Base-by-base conservation (phyloP, 306 rosid genomes). In the Rosa rugosa region DNA sequence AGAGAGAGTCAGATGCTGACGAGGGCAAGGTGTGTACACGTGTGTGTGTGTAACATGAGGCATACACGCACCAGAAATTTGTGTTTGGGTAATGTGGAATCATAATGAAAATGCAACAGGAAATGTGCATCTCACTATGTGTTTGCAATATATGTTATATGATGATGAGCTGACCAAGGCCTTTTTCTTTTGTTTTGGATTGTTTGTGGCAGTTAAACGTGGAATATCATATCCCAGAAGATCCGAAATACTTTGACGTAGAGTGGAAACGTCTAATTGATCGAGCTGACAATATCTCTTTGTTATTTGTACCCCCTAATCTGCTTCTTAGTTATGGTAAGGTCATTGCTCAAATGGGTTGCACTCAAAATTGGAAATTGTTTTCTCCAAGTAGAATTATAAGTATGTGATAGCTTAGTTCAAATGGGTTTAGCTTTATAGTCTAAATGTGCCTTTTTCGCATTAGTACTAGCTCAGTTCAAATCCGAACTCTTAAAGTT, bases 151-250 rank as follows among this genome's bases (percentile, higher is more conserved):
- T 27, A 27, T 27, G 31, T 27, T 1, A 27, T 23, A 54, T 34
- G 20, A 41, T n/a, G n/a, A n/a, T 38, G 3, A 36, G 50, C 75
- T 53, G 71, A 59, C 73, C 44, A 22, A 2, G 70, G 20, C 7
- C 40, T 36, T 4, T 79, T 82, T 90, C 53, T 79, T 83, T 68
- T 47, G 64, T 73, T 67, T 56, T 83, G 62, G 77, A 80, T 23
- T 72, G 53, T 79, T 10, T 0, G 78, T 91, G 77, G 80, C 99
- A 96, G 99, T 86, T 93, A 89, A 96, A 87, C 54, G 94, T 89
- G 92, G 99, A 93, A 80, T 89, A 91, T 83, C 99, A 96, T 89
- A 91, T 87, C 84, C 99, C 99, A 63, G 99, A 93, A 72, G 93
- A 96, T 87, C 99, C 98, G 13, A 93, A 95, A 76, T 96, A 96